Conservation (phyloP, 106 monocot genomes). For the Amphibolis antarctica region DNA sequence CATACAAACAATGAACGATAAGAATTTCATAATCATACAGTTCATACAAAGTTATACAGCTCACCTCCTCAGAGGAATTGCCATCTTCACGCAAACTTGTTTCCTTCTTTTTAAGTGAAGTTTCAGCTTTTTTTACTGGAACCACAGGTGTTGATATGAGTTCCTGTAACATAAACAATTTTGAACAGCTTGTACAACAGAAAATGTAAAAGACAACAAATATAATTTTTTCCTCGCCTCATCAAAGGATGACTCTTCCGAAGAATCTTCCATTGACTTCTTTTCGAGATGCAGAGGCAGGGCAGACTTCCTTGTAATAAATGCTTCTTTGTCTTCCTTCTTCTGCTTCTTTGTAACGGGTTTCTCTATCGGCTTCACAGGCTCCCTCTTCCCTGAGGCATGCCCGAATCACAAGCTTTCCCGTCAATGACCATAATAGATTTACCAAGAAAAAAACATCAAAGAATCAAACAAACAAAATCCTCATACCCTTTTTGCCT, state of each 20-base stretch:
- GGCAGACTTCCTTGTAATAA: conserved; percentile 2
- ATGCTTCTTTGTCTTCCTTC: conserved; percentile 6
- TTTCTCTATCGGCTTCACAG: conserved; percentile 11
- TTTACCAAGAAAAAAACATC: not conserved
- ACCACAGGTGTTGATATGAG: not conserved
- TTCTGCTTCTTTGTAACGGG: conserved; percentile 20
- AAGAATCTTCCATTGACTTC: conserved; percentile 9
- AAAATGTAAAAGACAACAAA: not conserved
- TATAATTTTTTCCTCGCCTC: not conserved
- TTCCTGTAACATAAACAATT: conserved; percentile 2
- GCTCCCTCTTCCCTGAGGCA: conserved; percentile 14
- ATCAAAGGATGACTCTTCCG: not conserved
- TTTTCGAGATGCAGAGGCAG: conserved; percentile 4
- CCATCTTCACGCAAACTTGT: conserved; percentile 7
- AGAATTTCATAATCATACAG: no score
- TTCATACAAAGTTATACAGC: not conserved
- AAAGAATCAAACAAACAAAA: not conserved
- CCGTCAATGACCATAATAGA: not conserved
- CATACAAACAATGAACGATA: no score
- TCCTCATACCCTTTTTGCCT: conserved; percentile 7
- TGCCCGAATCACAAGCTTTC: not conserved
- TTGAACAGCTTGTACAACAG: not conserved
- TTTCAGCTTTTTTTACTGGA: not conserved
- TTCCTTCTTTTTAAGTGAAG: not conserved
- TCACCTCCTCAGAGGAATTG: conserved; percentile 4